Evolutionary conservation across 495 filamentous ascomycete genomes (phyloP).

Genomic region (Neurospora sp.): DNA sequence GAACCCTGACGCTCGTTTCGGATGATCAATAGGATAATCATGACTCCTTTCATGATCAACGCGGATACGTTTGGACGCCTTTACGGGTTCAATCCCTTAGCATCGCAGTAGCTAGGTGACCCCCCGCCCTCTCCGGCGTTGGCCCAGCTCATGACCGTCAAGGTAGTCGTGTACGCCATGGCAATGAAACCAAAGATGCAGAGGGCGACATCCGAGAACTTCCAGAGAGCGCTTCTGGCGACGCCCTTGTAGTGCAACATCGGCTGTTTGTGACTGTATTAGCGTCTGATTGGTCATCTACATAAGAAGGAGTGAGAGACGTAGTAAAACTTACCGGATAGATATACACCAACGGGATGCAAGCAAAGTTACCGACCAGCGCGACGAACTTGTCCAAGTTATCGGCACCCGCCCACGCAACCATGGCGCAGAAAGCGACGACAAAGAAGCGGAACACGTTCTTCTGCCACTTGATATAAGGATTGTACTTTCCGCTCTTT

Average conservation of each 20-base stretch:
- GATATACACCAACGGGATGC: conserved; percentile 93
- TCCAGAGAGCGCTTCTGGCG: conserved; percentile 52
- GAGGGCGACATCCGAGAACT: conserved; percentile 59
- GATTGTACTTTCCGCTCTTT: conserved; percentile 89
- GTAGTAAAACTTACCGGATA: conserved; percentile 64
- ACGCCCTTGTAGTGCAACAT: conserved; percentile 79
- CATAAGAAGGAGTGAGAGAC: not conserved
- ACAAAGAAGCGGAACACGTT: conserved; percentile 90
- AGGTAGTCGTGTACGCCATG: conserved; percentile 80
- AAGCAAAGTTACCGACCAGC: conserved; percentile 92
- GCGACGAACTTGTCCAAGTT: conserved; percentile 96
- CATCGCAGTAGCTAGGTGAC: conserved; percentile 41
- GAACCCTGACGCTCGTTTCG: not conserved
- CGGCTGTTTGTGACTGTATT: conserved; percentile 44
- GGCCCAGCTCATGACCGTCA: conserved; percentile 81
- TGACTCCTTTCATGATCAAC: not conserved
- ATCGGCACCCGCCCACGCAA: conserved; percentile 86
- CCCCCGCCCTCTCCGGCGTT: conserved; percentile 24
- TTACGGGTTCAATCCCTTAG: conserved; percentile 8
- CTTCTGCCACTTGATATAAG: conserved; percentile 97
- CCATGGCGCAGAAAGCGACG: conserved; percentile 71
- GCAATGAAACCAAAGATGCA: conserved; percentile 72
- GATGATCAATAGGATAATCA: not conserved
- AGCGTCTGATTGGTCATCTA: conserved; percentile 8
- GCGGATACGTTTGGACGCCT: not conserved